Conservation (phyloP, 495 filamentous ascomycete genomes). For the Penicillium lagena region DNA sequence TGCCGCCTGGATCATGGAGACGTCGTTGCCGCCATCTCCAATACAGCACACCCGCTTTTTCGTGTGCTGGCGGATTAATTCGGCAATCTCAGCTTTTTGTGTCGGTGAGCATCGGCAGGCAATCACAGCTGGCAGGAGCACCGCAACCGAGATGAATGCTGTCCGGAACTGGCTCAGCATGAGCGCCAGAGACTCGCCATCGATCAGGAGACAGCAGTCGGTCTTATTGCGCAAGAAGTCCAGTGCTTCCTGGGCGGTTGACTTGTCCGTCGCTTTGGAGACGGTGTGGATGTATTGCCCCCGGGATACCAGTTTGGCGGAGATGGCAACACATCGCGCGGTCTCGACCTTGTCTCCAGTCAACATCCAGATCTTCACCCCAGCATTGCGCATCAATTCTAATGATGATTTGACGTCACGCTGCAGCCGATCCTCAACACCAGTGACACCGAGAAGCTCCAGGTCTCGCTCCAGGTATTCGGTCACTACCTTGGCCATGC, state of each 20-base stretch:
- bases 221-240: constrained; percentile 83
- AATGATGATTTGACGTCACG: constrained; percentile 90
- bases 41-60: constrained; percentile 94
- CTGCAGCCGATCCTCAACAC: constrained; percentile 95
- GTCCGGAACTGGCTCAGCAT: constrained; percentile 74
- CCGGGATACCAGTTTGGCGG: constrained; percentile 86
- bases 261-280: constrained; percentile 54
- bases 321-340: constrained; percentile 92
- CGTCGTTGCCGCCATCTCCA: constrained; percentile 96
- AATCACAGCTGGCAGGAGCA: constrained; percentile 83
- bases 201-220: constrained; percentile 87
- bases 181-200: constrained; percentile 81
- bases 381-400: constrained; percentile 92
- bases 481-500: constrained; percentile 71
- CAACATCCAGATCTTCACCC: constrained; percentile 99
- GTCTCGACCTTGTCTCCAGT: constrained; percentile 99
- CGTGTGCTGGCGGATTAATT: constrained; percentile 84
- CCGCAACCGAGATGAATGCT: constrained; percentile 84
- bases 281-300: constrained; percentile 96
- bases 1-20: constrained; percentile 98
- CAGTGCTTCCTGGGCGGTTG: constrained; percentile 73
- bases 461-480: constrained; percentile 83
- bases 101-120: constrained; percentile 97
- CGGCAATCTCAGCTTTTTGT: constrained; percentile 91
- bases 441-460: constrained; percentile 91